Percentiles rank a stretch among this genome's conserved stretches.
These are phyloP conservation scores for Euptelea pleiosperma DNA, from an alignment of 164 flowering plant species.

Conservation along the genomic window DNA sequence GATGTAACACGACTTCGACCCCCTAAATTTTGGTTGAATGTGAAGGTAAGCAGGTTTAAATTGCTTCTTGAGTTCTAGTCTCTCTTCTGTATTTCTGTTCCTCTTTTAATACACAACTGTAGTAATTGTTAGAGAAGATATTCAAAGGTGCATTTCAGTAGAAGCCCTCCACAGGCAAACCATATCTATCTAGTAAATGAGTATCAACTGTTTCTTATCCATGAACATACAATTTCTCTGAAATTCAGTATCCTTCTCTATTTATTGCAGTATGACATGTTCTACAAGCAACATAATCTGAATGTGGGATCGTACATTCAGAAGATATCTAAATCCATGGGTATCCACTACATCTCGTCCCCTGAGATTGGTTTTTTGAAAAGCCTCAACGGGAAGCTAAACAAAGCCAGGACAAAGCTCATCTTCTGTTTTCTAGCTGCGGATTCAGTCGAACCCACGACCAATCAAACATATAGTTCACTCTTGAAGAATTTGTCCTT, in stretches of 20 bases:
- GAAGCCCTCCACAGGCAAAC: no score
- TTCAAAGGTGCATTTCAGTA: no score
- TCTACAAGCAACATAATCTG: conserved; percentile 46
- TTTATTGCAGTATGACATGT: conserved; percentile 49
- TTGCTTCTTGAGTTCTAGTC: no score
- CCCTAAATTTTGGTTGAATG: conserved; percentile 57
- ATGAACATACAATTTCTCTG: no score
- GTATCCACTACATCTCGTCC: conserved; percentile 55
- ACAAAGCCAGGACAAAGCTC: conserved; percentile 43
- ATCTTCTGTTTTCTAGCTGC: conserved; percentile 41
- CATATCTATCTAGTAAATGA: no score
- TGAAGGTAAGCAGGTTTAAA: conserved; percentile 42
- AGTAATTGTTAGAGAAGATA: no score
- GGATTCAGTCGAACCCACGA: conserved; percentile 58
- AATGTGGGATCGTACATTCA: conserved; percentile 26
- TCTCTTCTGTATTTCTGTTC: no score
- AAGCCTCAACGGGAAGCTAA: conserved; percentile 27
- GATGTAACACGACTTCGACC: conserved; percentile 33
- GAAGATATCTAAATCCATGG: conserved; percentile 13
- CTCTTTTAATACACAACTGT: no score
- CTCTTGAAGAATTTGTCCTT: conserved; percentile 39
- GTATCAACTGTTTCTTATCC: no score
- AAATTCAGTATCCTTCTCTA: not conserved
- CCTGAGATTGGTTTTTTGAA: conserved; percentile 73
- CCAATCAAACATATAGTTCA: conserved; percentile 42